phyloP scores from a whole-genome alignment of 2,329 filamentous ascomycete species.

The Pestalotiopsis fici region DNA sequence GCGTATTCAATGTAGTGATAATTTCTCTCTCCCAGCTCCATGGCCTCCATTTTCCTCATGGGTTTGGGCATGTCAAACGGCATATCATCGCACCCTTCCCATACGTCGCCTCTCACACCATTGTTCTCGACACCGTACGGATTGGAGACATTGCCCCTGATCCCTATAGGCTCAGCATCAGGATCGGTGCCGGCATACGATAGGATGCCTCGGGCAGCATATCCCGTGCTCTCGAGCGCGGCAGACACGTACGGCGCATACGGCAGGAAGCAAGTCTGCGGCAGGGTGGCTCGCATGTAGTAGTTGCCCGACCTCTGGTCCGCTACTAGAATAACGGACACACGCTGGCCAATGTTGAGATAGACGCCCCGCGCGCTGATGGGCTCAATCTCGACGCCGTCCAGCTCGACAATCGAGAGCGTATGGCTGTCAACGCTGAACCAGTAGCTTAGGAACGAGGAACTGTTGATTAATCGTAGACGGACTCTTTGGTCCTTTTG shows the following conservation, averaged over 20 bases:
- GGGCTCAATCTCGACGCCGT: conserved; percentile 39
- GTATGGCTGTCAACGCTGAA: conserved; percentile 40
- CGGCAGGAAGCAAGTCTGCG: conserved; percentile 33
- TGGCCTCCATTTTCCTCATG: conserved; percentile 26
- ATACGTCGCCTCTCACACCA: conserved; percentile 24
- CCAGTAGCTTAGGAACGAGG: conserved; percentile 37
- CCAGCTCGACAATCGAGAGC: conserved; percentile 38
- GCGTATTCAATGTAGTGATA: conserved; percentile 34
- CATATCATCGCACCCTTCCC: conserved; percentile 36
- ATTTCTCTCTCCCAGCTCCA: conserved; percentile 29
- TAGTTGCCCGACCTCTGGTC: conserved; percentile 33
- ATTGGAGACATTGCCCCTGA: conserved; percentile 26
- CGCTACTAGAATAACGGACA: conserved; percentile 34
- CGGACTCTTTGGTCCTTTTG: conserved; percentile 27
- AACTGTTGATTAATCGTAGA: conserved; percentile 40
- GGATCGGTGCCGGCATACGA: conserved; percentile 26
- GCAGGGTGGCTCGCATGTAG: conserved; percentile 35
- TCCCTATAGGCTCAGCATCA: conserved; percentile 18
- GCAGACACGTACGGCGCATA: conserved; percentile 31
- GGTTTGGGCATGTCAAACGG: conserved; percentile 34
- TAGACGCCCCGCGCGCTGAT: conserved; percentile 35
- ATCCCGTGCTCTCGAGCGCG: conserved; percentile 26
- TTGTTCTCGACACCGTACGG: conserved; percentile 32
- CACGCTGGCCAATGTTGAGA: conserved; percentile 40
- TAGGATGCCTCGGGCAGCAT: conserved; percentile 29